Conservation (phyloP, 495 filamentous ascomycete species). For the Aspergillus coremiiformis region DNA sequence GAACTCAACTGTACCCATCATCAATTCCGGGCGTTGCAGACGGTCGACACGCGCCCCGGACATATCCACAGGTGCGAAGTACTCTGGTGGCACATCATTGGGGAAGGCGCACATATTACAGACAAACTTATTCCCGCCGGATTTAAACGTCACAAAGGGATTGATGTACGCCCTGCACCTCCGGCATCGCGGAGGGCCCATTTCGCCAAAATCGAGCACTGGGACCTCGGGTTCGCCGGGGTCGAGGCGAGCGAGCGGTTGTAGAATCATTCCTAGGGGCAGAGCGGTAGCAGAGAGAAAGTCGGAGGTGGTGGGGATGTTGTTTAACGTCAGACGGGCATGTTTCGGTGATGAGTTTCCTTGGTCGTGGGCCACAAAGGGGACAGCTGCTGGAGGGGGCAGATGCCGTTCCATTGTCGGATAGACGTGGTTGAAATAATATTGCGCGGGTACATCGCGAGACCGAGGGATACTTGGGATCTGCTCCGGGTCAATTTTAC, state of each 20-base stretch:
- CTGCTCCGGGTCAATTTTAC: conserved; percentile 81
- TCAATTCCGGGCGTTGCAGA: conserved; percentile 81
- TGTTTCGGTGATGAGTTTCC: conserved; percentile 96
- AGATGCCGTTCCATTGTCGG: conserved; percentile 90
- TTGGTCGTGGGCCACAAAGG: conserved; percentile 89
- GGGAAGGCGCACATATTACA: conserved; percentile 99
- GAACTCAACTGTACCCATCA: conserved; percentile 89
- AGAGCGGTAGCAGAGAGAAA: conserved; percentile 70
- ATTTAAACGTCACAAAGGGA: conserved; percentile 95
- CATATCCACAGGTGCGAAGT: conserved; percentile 85
- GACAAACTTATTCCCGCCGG: conserved; percentile 90
- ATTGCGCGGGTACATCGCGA: conserved; percentile 69
- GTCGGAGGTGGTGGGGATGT: conserved; percentile 77
- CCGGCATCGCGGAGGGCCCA: conserved; percentile 84
- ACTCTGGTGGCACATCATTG: conserved; percentile 87
- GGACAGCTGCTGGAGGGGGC: conserved; percentile 80
- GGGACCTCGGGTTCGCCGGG: conserved; percentile 83
- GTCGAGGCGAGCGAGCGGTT: conserved; percentile 79
- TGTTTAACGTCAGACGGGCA: conserved; percentile 83
- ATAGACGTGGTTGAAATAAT: conserved; percentile 81
- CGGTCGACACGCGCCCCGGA: conserved; percentile 83
- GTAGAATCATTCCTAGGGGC: conserved; percentile 80
- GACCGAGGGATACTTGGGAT: conserved; percentile 86
- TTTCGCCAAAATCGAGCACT: conserved; percentile 90
- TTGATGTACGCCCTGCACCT: conserved; percentile 97